Conservation (phyloP, 805 yeast genomes). For the Myxozyma lipomycoides region DNA sequence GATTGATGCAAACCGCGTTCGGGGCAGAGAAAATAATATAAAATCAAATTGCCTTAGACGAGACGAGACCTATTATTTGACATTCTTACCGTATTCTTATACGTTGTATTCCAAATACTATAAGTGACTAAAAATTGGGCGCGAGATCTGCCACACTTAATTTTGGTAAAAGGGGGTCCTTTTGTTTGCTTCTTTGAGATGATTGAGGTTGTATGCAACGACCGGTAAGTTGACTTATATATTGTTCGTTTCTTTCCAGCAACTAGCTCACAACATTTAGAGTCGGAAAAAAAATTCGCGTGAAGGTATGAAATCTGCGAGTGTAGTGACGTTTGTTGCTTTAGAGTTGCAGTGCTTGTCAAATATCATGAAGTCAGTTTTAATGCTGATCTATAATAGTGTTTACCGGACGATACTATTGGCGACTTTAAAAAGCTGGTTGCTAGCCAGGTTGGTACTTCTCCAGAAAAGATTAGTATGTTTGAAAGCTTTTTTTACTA, state of each 20-base stretch:
- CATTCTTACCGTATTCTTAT: no score
- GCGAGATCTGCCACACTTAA: no score
- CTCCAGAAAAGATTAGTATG: conserved; percentile 49
- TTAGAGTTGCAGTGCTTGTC: background rate
- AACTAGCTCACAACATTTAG: conserved; percentile 37
- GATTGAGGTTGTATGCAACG: conserved; percentile 73
- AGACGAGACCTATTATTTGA: no score
- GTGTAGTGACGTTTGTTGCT: background rate
- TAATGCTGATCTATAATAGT: conserved; percentile 37
- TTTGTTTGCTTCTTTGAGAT: no score
- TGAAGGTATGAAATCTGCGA: conserved; percentile 45
- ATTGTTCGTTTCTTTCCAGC: background rate
- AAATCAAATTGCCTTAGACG: no score
- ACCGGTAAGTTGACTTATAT: conserved; percentile 43
- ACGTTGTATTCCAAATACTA: no score
- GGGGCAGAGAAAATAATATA: no score
- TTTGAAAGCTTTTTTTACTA: conserved; percentile 1
- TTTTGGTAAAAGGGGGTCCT: no score
- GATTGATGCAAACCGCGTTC: no score
- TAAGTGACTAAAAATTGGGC: no score
- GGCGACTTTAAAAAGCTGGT: conserved; percentile 87
- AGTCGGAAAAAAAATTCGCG: conserved; percentile 80
- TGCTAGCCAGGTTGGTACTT: conserved; percentile 76
- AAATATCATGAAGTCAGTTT: no score
- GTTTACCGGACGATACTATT: conserved; percentile 76